Percentiles rank a stretch among this genome's conserved stretches.
Evolutionary conservation across 345 rosid species (phyloP).

Genomic region (Populus pruinosa): DNA sequence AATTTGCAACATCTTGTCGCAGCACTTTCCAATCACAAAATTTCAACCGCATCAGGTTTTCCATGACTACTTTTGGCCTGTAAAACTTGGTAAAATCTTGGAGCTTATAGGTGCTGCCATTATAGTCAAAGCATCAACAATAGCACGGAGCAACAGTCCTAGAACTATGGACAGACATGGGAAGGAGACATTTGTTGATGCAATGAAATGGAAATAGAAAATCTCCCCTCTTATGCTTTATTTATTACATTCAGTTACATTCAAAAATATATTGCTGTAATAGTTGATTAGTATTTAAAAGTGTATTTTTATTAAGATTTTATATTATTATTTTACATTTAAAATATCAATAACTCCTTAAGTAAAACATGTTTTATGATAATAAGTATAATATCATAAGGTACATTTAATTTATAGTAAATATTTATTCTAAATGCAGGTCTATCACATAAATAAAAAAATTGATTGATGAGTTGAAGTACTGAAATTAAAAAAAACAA

Average conservation of each 20-base stretch:
- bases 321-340: too few relatives aligned
- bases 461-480: too few relatives aligned
- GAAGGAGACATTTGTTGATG: background rate
- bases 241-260: background rate
- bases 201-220: background rate
- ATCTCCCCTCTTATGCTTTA: background rate
- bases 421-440: too few relatives aligned
- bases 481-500: too few relatives aligned
- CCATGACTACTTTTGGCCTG: background rate
- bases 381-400: too few relatives aligned
- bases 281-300: background rate
- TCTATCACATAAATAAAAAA: too few relatives aligned
- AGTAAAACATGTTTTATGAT: too few relatives aligned
- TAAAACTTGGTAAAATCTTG: background rate
- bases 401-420: too few relatives aligned
- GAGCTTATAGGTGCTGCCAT: background rate
- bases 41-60: background rate
- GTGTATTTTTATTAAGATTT: too few relatives aligned
- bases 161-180: background rate
- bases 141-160: background rate
- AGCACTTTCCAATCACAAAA: background rate
- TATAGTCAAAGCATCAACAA: background rate
- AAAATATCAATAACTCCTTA: too few relatives aligned
- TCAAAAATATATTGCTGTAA: background rate
- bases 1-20: background rate